A percentile compares a stretch with the other conserved stretches of the same genome.
These are phyloP conservation scores for Chimonanthus salicifolius DNA, from an alignment of 164 flowering plant species.

Conservation along the genomic window DNA sequence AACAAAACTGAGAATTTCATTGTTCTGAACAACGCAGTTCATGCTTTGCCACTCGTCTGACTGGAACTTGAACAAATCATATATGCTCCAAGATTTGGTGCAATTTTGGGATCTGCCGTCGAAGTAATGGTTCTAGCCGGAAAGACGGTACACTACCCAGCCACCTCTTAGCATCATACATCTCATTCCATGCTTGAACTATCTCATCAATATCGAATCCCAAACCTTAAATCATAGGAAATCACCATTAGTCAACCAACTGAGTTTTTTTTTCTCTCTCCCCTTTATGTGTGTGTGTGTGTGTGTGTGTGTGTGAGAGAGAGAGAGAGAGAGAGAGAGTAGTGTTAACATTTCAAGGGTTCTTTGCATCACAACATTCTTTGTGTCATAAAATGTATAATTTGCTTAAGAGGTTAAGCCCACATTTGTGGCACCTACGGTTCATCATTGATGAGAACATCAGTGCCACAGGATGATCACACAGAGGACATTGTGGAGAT, in stretches of 20 bases:
- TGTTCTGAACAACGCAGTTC: background rate
- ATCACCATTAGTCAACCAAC: background rate
- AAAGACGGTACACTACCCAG: conserved; percentile 57
- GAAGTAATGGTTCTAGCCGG: conserved; percentile 68
- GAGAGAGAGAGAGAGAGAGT: no score
- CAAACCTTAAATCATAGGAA: conserved; percentile 39
- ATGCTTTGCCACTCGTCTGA: background rate
- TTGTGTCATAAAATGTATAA: no score
- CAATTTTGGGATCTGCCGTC: conserved; percentile 56
- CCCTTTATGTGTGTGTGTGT: no score
- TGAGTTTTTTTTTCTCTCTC: no score
- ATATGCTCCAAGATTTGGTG: conserved; percentile 49
- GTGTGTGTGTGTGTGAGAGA: no score
- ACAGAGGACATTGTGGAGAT: no score
- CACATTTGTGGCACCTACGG: no score
- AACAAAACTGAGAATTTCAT: background rate
- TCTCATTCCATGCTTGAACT: conserved; percentile 91
- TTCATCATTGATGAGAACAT: no score
- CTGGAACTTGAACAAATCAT: conserved; percentile 17
- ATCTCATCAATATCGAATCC: conserved; percentile 83
- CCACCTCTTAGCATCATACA: conserved; percentile 81
- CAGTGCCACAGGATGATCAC: no score
- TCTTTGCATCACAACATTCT: no score
- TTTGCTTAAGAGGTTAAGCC: no score
- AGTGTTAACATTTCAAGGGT: no score